Evolutionary conservation across 2,329 filamentous ascomycete species (phyloP), one percentile per base, ranked within the genome.

Genomic region (Cladosporium sp.): DNA sequence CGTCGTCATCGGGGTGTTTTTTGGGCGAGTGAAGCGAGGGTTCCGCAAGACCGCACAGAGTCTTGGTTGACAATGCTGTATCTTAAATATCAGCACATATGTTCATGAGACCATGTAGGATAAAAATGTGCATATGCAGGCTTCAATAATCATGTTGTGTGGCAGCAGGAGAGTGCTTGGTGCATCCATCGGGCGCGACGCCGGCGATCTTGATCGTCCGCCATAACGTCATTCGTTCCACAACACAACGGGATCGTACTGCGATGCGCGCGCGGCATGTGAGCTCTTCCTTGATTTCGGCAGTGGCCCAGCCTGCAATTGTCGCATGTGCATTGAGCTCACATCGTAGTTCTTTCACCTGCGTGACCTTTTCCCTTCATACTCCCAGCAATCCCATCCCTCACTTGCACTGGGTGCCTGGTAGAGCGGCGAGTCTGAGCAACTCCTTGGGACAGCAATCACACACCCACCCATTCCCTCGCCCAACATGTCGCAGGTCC

Each of bases 401-500:
- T 36, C 47, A 5, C 42, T 15, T 37, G 35, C 35, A 37, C 35
- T 37, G 12, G n/a, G 42, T 25, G 28, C 47, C 28, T 50, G 47
- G 34, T 17, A 36, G 47, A 50, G 28, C 22, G 32, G 47, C 47
- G 17, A 37, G 35, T 28, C 49, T 28, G 20, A 25, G 19, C 15
- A 15, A 15, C 35, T 28, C 17, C 22, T 17, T 35, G 35, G 19
- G 19, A 52, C 15, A 52, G 42, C 42, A 17, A 45, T 10, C 24
- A 24, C 47, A 48, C 10, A 15, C 45, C 45, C 45, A 8, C n/a
- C 25, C 8, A 17, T n/a, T 4, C 15, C 13, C 15, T n/a, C 22
- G 7, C 15, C 22, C 42, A 65, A 42, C 59, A 80, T 80, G 78
- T 71, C 74, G 60, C 71, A 78, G 54, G 69, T 57, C 7, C 54